Conservation (phyloP, 352 stramenopile species). For the Pythium sp. region DNA sequence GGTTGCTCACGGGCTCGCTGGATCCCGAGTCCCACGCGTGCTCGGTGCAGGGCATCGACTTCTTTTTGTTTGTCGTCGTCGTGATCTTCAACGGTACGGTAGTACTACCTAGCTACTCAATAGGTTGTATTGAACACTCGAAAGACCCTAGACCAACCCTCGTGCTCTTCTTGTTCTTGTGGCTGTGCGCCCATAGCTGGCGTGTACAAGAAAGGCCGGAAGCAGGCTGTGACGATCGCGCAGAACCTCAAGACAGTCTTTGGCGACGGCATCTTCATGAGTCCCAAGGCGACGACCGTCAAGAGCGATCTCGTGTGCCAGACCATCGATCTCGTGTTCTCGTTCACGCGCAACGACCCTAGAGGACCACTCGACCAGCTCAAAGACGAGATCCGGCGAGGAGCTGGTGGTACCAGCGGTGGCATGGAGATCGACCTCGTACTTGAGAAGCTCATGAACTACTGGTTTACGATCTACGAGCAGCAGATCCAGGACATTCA, state of each 20-base stretch:
- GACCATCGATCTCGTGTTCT: constrained; percentile 75
- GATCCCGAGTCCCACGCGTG: constrained; percentile 76
- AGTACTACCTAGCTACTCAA: neutral
- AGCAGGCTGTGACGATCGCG: constrained; percentile 60
- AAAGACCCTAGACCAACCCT: neutral
- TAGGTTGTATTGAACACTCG: neutral
- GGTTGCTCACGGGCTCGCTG: constrained; percentile 63
- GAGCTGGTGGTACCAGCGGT: neutral
- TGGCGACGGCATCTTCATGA: constrained; percentile 66
- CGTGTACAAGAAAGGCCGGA: constrained; percentile 64
- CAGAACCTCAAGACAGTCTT: constrained; percentile 71
- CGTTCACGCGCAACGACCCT: constrained; percentile 46
- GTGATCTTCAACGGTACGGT: constrained; percentile 72
- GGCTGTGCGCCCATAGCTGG: constrained; percentile 33
- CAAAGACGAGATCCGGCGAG: constrained; percentile 48
- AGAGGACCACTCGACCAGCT: constrained; percentile 40
- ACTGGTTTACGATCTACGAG: constrained; percentile 78
- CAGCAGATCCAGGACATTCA: constrained; percentile 77
- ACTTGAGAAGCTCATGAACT: constrained; percentile 74
- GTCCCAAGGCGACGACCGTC: constrained; percentile 41
- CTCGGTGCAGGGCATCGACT: constrained; percentile 70
- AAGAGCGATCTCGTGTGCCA: constrained; percentile 62
- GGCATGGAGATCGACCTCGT: constrained; percentile 65
- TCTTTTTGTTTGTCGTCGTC: constrained; percentile 73
- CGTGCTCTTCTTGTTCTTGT: neutral